These are phyloP conservation scores for Cyclaneusma minus DNA, from an alignment of 2,329 filamentous ascomycete species.

Conservation along the genomic window DNA sequence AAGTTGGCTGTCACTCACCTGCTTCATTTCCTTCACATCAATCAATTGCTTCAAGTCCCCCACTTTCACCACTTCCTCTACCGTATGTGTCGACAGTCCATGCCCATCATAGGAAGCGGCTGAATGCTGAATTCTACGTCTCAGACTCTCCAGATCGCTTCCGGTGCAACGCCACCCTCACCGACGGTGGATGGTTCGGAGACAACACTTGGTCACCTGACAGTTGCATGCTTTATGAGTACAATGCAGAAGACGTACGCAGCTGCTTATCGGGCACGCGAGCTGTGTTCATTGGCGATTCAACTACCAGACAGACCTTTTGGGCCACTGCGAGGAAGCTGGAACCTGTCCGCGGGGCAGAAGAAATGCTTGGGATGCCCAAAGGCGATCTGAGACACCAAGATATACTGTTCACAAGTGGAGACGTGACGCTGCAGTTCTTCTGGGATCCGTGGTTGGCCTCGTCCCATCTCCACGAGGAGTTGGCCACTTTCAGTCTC, in stretches of 20 bases:
- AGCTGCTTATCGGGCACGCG: slow-evolving; percentile 34
- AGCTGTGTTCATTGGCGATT: slow-evolving; percentile 46
- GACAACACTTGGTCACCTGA: slow-evolving; percentile 37
- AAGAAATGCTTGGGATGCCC: slow-evolving; percentile 20
- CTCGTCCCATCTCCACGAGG: slow-evolving; percentile 24
- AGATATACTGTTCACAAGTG: slow-evolving; percentile 27
- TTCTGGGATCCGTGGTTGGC: slow-evolving; percentile 50
- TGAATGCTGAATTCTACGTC: slow-evolving; percentile 13
- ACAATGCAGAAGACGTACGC: slow-evolving; percentile 32
- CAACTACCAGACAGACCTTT: slow-evolving; percentile 42
- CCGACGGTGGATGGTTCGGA: slow-evolving; percentile 32
- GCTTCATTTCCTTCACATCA: no score
- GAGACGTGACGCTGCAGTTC: slow-evolving; percentile 34
- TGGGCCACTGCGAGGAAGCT: slow-evolving; percentile 37
- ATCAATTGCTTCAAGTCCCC: slow-evolving; percentile 5
- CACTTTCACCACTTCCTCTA: slow-evolving; percentile 2
- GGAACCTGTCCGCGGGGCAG: slow-evolving; percentile 22
- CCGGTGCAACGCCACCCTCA: slow-evolving; percentile 35
- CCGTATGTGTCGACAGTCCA: background rate
- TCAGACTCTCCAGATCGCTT: slow-evolving; percentile 27
- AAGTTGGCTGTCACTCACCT: no score
- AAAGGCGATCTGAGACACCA: slow-evolving; percentile 23
- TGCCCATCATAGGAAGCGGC: background rate
- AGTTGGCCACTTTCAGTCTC: slow-evolving; percentile 23
- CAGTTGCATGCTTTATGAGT: slow-evolving; percentile 42